These are phyloP conservation scores for Suhomyces bokatorum DNA, from an alignment of 1,139 yeast species.

Conservation along the genomic window DNA sequence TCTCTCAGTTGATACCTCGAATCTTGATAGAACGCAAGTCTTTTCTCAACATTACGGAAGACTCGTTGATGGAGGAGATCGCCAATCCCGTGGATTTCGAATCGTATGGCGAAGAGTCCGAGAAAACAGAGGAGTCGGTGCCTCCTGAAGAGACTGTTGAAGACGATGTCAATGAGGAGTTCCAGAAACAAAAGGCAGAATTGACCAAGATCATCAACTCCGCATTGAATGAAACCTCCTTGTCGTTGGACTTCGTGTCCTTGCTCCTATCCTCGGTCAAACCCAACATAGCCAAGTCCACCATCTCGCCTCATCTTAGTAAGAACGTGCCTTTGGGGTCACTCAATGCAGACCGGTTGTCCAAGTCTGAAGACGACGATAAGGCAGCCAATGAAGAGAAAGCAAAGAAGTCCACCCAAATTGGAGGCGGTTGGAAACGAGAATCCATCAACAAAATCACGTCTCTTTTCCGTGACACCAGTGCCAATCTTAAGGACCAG, in stretches of 20 bases:
- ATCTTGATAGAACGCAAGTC: slow-evolving; percentile 42
- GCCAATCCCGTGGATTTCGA: slow-evolving; percentile 18
- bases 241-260: slow-evolving; percentile 85
- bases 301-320: slow-evolving; percentile 85
- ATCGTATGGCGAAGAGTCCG: slow-evolving; percentile 1
- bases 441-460: slow-evolving; percentile 64
- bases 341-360: slow-evolving; percentile 63
- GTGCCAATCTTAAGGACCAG: slow-evolving; percentile 53
- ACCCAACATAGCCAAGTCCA: slow-evolving; percentile 81
- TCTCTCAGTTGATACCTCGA: slow-evolving; percentile 44
- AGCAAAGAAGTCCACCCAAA: slow-evolving; percentile 31
- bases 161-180: slow-evolving; percentile 19
- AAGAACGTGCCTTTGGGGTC: slow-evolving; percentile 81
- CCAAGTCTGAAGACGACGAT: slow-evolving; percentile 24
- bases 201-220: slow-evolving; percentile 56
- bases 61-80: slow-evolving; percentile 49
- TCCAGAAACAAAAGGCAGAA: slow-evolving; percentile 56
- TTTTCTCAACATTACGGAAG: slow-evolving; percentile 56
- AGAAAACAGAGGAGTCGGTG: slow-evolving; percentile 13
- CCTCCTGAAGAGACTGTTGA: slow-evolving; percentile 42
- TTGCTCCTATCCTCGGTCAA: slow-evolving; percentile 76
- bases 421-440: slow-evolving; percentile 86
- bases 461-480: slow-evolving; percentile 51
- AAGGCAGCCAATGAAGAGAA: slow-evolving; percentile 17
- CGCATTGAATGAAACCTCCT: slow-evolving; percentile 86